A percentile compares a stretch with the other conserved stretches of the same genome.
Conservation (phyloP, 768 basidiomycete species). For the Phanerochaete carnosa region DNA sequence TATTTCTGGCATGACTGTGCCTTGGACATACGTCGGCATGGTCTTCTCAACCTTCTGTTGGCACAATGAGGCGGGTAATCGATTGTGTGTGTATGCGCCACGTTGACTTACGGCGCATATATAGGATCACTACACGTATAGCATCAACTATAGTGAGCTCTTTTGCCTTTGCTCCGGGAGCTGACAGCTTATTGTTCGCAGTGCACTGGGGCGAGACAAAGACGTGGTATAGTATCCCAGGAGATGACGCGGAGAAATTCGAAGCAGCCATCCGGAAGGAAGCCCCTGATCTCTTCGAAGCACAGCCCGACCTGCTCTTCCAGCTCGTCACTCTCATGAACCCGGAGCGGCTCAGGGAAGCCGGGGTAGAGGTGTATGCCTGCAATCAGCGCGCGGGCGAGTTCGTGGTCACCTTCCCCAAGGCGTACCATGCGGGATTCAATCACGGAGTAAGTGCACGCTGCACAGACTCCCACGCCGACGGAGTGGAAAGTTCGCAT, state of each 20-base stretch:
- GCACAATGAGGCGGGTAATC: slow-evolving; percentile 84
- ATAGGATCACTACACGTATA: slow-evolving; percentile 97
- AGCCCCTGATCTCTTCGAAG: slow-evolving; percentile 97
- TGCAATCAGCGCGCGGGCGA: slow-evolving; percentile 97
- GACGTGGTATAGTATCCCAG: slow-evolving; percentile 99
- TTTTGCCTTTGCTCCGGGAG: background rate
- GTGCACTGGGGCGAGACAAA: slow-evolving; percentile 99
- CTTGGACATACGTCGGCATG: slow-evolving; percentile 99
- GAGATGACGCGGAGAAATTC: slow-evolving; percentile 92
- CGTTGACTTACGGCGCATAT: slow-evolving; percentile 3
- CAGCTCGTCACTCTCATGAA: slow-evolving; percentile 98
- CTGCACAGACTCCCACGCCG: background rate
- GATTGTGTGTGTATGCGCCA: slow-evolving; percentile 3
- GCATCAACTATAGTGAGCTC: slow-evolving; percentile 84
- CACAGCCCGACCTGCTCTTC: slow-evolving; percentile 95
- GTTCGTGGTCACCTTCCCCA: slow-evolving; percentile 96
- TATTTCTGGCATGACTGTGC: slow-evolving; percentile 99
- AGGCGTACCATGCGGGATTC: slow-evolving; percentile 97
- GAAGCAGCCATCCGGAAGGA: slow-evolving; percentile 93
- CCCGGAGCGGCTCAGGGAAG: slow-evolving; percentile 79
- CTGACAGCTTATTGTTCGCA: slow-evolving; percentile 27
- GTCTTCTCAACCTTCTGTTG: slow-evolving; percentile 98
- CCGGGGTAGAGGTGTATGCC: slow-evolving; percentile 88
- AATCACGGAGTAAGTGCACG: slow-evolving; percentile 84
- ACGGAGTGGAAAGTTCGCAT: slow-evolving; percentile 4